These are phyloP conservation scores for Mycena vitilis DNA, from an alignment of 768 basidiomycete species.

Conservation along the genomic window DNA sequence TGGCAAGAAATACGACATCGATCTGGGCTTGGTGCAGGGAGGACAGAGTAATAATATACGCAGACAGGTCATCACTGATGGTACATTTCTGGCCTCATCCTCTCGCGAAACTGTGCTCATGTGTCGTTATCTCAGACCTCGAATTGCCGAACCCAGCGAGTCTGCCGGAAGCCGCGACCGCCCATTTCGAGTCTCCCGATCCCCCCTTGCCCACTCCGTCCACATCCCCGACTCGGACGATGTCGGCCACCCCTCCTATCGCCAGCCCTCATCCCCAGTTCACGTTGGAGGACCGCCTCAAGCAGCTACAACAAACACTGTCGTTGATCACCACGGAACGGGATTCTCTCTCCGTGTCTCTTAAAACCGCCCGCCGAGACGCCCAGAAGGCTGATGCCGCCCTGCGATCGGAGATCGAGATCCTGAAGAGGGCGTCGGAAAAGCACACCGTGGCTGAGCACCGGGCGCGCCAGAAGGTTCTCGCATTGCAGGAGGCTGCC, in stretches of 20 bases:
- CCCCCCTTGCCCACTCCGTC: slow-evolving; percentile 52
- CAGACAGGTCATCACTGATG: slow-evolving; percentile 77
- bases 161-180: slow-evolving; percentile 49
- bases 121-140: slow-evolving; percentile 17
- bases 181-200: slow-evolving; percentile 49
- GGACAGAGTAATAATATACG: slow-evolving; percentile 62
- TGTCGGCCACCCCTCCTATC: slow-evolving; percentile 44
- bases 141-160: slow-evolving; percentile 26
- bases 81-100: slow-evolving; percentile 46
- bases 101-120: slow-evolving; percentile 22
- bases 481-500: slow-evolving; percentile 89
- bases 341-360: slow-evolving; percentile 70
- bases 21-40: slow-evolving; percentile 77
- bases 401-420: slow-evolving; percentile 86
- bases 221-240: slow-evolving; percentile 51
- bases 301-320: slow-evolving; percentile 77
- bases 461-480: slow-evolving; percentile 86
- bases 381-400: slow-evolving; percentile 86
- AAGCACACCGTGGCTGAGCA: slow-evolving; percentile 80
- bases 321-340: slow-evolving; percentile 72
- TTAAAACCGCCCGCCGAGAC: slow-evolving; percentile 85
- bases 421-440: slow-evolving; percentile 84
- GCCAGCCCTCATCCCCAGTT: slow-evolving; percentile 49
- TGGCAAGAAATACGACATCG: slow-evolving; percentile 90
- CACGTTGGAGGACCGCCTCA: slow-evolving; percentile 74